Conservation (phyloP, 192 early-diverging fungal genomes). For the Mortierella antarctica region DNA sequence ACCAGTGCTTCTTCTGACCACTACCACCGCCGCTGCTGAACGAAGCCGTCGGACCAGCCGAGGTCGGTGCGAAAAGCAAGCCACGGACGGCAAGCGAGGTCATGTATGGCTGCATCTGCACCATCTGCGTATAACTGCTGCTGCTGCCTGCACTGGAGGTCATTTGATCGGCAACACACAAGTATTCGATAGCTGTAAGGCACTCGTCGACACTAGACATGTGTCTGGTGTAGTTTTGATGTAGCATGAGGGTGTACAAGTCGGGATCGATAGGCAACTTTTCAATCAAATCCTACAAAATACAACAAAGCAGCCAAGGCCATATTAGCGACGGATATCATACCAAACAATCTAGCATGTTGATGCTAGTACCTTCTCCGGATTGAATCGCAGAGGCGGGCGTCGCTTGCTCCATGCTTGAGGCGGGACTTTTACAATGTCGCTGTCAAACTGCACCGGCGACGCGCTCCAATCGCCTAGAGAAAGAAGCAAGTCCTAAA, state of each 20-base stretch:
- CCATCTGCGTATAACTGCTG: slow-evolving; percentile 23
- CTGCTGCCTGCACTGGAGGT: slow-evolving; percentile 3
- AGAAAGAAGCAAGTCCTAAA: not conserved
- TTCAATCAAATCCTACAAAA: slow-evolving; percentile 53
- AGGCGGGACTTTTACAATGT: slow-evolving; percentile 23
- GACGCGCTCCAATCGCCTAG: slow-evolving; percentile 26
- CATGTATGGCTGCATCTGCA: slow-evolving; percentile 51
- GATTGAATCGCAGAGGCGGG: slow-evolving; percentile 30
- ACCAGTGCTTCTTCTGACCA: slow-evolving; percentile 35
- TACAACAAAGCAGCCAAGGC: not conserved
- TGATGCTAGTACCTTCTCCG: slow-evolving; percentile 28
- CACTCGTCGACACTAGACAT: slow-evolving; percentile 60
- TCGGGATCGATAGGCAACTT: slow-evolving; percentile 64
- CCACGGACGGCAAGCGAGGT: slow-evolving; percentile 32
- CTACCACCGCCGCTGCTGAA: not conserved
- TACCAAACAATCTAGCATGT: not conserved
- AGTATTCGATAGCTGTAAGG: slow-evolving; percentile 54
- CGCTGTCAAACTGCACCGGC: slow-evolving; percentile 16
- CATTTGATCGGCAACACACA: slow-evolving; percentile 63
- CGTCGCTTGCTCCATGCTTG: slow-evolving; percentile 21
- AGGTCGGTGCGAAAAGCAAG: slow-evolving; percentile 30
- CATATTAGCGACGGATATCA: not conserved
- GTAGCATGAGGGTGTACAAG: slow-evolving; percentile 64
- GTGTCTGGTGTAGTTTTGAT: slow-evolving; percentile 68
- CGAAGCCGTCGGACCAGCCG: slow-evolving; percentile 9